Base-by-base conservation (phyloP, 495 filamentous ascomycete genomes). In the Lophiotrema nucula region DNA sequence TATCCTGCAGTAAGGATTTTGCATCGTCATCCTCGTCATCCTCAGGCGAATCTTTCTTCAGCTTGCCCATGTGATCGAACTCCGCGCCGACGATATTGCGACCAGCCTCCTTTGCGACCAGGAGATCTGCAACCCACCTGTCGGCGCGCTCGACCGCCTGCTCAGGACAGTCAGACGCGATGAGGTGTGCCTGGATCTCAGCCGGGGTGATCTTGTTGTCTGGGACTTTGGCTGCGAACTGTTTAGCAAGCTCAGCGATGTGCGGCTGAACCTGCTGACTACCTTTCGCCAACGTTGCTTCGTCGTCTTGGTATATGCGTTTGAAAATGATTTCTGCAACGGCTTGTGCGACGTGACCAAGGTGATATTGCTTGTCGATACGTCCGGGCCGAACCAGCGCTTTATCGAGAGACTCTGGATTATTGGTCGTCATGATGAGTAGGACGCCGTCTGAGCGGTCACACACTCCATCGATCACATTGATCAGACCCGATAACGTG, bases 381-480 rank as follows among this genome's bases (percentile, higher is more conserved):
- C 89, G 81, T 0, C 89, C 88, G 11, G 87, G 86, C 0, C 89
- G 83, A 50, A 90, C 84, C 2, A 93, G 77, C 0, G 89, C 88
- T 33, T 82, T 76, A 62, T 93, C 89, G 0, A 93, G 77, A 58
- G 85, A 85, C 28, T 91, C 86, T 0, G 83, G 64, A 64, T 90
- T 85, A 64, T 93, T 93, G 42, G 89, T 90, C 2, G 88, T 92
- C 88, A 93, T 92, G 59, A 93, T 86, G 8, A 92, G 77, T 16
- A 92, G 81, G 4, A 87, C 80, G 12, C 88, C 89, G 68, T 92
- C 88, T 48, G 83, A 82, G 0, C 82, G 83, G 6, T 86, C 84
- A n/a, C n/a, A n/a, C 13, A 90, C 86, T 15, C 89, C 88, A 61
- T 92, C 89, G 26, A 93, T 79, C 27, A 87, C 87, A 60, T 92